Conservation (phyloP, 257 asterid species). For the Gardenia jasminoides region DNA sequence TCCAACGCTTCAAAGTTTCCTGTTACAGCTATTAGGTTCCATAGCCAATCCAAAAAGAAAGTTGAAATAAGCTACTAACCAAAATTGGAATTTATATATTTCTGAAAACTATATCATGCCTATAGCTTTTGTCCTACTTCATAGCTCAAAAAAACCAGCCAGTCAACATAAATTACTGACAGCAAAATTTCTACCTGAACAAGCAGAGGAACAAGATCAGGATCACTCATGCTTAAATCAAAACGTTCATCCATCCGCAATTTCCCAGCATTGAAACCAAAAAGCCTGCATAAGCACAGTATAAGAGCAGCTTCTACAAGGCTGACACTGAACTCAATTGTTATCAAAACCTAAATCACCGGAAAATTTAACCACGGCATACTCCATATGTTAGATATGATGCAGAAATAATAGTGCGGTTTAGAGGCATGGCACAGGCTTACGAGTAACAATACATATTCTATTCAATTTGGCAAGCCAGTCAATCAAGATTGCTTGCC, state of each 20-base stretch:
- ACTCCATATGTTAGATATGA: no score
- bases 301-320: slow-evolving; percentile 10
- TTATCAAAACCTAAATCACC: neutral
- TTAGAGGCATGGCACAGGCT: neutral
- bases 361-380: neutral
- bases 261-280: slow-evolving; percentile 77
- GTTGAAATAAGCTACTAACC: neutral
- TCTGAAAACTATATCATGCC: neutral
- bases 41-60: neutral
- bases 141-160: neutral
- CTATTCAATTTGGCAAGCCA: neutral
- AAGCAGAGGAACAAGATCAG: slow-evolving; percentile 93
- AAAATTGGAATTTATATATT: neutral
- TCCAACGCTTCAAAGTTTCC: neutral
- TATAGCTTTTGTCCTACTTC: neutral
- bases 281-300: slow-evolving; percentile 56
- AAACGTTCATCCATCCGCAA: slow-evolving; percentile 88
- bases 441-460: neutral
- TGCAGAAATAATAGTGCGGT: neutral
- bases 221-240: slow-evolving; percentile 96
- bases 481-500: neutral
- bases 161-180: slow-evolving; percentile 13
- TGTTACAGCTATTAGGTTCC: neutral
- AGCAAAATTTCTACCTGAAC: slow-evolving; percentile 62
- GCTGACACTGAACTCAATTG: slow-evolving; percentile 6